Percentiles rank a stretch among this genome's conserved stretches.
phyloP scores from a whole-genome alignment of 352 stramenopile species.

The Phytophthora tubulina region DNA sequence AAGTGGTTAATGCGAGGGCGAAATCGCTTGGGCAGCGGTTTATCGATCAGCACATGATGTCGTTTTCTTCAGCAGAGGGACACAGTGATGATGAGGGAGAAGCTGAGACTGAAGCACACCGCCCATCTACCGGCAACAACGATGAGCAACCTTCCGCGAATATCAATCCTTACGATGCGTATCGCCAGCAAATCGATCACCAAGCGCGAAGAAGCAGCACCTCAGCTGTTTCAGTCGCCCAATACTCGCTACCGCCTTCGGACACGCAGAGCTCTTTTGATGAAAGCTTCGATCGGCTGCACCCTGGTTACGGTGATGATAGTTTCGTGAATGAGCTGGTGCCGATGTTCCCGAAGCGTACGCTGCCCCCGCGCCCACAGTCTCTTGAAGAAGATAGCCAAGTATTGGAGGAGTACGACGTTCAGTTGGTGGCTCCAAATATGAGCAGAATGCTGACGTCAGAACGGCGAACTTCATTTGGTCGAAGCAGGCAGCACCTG shows the following conservation, averaged over 20 bases:
- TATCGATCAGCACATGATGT: conserved; percentile 38
- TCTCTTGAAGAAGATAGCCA: conserved; percentile 28
- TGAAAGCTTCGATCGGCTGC: conserved; percentile 47
- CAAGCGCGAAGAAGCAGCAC: conserved; percentile 36
- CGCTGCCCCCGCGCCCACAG: conserved; percentile 1
- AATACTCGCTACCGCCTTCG: conserved; percentile 71
- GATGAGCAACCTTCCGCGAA: conserved; percentile 6
- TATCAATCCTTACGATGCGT: conserved; percentile 23
- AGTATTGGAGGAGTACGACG: conserved; percentile 45
- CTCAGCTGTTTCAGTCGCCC: conserved; percentile 42
- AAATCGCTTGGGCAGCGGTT: conserved; percentile 31
- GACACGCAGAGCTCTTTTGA: conserved; percentile 73
- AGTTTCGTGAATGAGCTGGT: conserved; percentile 71
- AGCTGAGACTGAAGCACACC: background rate
- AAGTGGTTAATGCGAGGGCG: conserved; percentile 27
- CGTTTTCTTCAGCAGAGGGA: conserved; percentile 37
- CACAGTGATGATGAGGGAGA: conserved; percentile 22
- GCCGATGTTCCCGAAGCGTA: conserved; percentile 60
- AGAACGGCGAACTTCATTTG: conserved; percentile 23
- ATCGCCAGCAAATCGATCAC: conserved; percentile 43
- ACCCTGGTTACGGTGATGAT: conserved; percentile 37
- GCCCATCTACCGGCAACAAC: conserved; percentile 9
- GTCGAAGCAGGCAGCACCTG: conserved; percentile 26
- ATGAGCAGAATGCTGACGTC: conserved; percentile 48
- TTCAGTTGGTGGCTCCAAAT: conserved; percentile 45